phyloP scores from a whole-genome alignment of 345 rosid species.

The Eutrema heterophyllum region DNA sequence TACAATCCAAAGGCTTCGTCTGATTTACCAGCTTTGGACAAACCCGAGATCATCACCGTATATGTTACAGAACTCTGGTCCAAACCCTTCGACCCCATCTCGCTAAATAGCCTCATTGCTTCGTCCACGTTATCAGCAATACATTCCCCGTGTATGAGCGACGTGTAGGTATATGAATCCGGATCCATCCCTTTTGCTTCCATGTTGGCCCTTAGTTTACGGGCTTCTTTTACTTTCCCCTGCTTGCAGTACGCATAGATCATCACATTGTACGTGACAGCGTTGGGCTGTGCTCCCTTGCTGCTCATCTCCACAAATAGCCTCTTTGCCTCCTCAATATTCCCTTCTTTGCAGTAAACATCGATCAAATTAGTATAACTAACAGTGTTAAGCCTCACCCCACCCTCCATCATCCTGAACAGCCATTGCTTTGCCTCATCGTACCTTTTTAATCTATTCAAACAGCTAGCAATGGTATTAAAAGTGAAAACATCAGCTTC shows the following conservation, averaged over 20 bases:
- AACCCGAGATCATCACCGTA: constrained; percentile 57
- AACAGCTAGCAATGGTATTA: constrained; percentile 61
- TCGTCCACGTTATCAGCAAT: constrained; percentile 51
- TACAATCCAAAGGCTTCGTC: constrained; percentile 74
- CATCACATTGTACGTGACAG: constrained; percentile 57
- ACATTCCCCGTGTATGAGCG: constrained; percentile 78
- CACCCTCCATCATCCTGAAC: constrained; percentile 50
- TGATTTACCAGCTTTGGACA: constrained; percentile 74
- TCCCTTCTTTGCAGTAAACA: constrained; percentile 79
- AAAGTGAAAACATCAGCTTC: constrained; percentile 53
- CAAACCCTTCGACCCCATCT: constrained; percentile 51
- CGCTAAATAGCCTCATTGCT: constrained; percentile 57
- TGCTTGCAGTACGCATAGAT: constrained; percentile 62
- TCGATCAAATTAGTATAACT: constrained; percentile 63
- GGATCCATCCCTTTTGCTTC: constrained; percentile 42
- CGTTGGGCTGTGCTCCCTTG: constrained; percentile 49
- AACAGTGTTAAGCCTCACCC: constrained; percentile 46
- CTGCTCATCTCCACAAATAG: constrained; percentile 56
- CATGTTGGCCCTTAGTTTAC: constrained; percentile 56
- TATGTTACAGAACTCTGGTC: constrained; percentile 47
- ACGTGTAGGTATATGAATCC: constrained; percentile 65
- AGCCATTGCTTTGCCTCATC: constrained; percentile 73
- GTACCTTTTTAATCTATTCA: constrained; percentile 43
- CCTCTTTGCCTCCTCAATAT: constrained; percentile 66
- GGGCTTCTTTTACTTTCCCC: constrained; percentile 63